Percentiles rank a stretch among this genome's conserved stretches.
Evolutionary conservation across 2,329 filamentous ascomycete genomes (phyloP).

Genomic region (Epichloe baconii): DNA sequence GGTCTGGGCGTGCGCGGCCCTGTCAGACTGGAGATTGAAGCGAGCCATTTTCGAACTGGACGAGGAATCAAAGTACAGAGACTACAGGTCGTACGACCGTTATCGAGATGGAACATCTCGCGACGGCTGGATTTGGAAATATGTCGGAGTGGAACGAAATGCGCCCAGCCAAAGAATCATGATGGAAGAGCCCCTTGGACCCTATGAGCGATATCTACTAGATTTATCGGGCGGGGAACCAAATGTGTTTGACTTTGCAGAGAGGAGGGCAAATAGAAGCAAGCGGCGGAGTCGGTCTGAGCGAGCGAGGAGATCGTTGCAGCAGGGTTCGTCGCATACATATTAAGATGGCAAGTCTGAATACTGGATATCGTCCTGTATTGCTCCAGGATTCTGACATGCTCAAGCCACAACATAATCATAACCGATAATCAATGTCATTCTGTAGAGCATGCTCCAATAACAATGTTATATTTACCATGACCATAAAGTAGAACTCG

Average conservation of each 20-base stretch:
- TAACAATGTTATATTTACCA: too few species aligned
- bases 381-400: too few species aligned
- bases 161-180: constrained; percentile 29
- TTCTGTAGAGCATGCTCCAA: too few species aligned
- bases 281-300: constrained; percentile 5
- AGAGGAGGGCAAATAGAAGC: constrained; percentile 11
- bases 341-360: neutral
- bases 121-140: constrained; percentile 41
- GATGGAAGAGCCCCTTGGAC: constrained; percentile 40
- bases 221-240: constrained; percentile 29
- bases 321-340: neutral
- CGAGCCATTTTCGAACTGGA: constrained; percentile 12
- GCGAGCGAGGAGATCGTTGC: neutral
- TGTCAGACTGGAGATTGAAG: constrained; percentile 31
- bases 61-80: constrained; percentile 4
- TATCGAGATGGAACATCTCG: constrained; percentile 6
- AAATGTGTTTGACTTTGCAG: constrained; percentile 30
- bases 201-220: constrained; percentile 37
- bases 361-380: neutral
- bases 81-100: constrained; percentile 13
- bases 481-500: too few species aligned
- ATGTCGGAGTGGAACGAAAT: constrained; percentile 28
- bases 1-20: constrained; percentile 33
- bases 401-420: too few species aligned
- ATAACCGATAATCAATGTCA: too few species aligned